Evolutionary conservation across 345 rosid genomes (phyloP), one percentile per base, ranked within the genome.

Genomic region (Litchi chinensis): DNA sequence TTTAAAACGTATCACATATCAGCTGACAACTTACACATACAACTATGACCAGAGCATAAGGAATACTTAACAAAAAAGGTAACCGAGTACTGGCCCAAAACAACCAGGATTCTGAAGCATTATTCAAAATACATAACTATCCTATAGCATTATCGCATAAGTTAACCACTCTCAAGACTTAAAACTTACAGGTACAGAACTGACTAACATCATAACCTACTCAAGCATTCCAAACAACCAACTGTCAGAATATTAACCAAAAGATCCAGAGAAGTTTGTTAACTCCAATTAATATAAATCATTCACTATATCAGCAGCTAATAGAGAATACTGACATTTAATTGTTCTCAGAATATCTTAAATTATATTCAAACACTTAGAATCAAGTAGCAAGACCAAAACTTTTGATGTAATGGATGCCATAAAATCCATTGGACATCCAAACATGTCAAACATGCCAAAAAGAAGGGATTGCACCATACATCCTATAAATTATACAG

Each of bases 221-320:
- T 28, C 39, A 32, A 7, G 6, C 60, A 41, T 52, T 71, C n/a
- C 21, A 71, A 52, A 69, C 3, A 21, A 69, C 48, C 19, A n/a
- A 22, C 16, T 12, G 5, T 10, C 46, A 26, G 19, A 26, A 26
- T 71, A 50, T 9, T 28, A 22, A 69, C 24, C 37, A 19, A 28
- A 8, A 3, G 21, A 71, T 8, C 10, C 63, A 28, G 16, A 52
- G 16, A 68, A 43, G 71, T 41, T 41, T 43, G 28, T n/a, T 4
- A 41, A 43, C 18, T 66, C 10, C 24, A 41, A 19, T 24, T 10
- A 6, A 11, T 26, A 18, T 10, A 48, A 46, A 46, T 3, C 1
- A 13, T 75, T 74, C 71, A 28, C 48, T 32, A 1, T 46, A 66
- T 32, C 13, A 52, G 40, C 72, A 75, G 67, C 68, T 41, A 46